These are phyloP conservation scores for Colletotrichum siamense DNA, from an alignment of 2,329 filamentous ascomycete genomes.

Conservation along the genomic window DNA sequence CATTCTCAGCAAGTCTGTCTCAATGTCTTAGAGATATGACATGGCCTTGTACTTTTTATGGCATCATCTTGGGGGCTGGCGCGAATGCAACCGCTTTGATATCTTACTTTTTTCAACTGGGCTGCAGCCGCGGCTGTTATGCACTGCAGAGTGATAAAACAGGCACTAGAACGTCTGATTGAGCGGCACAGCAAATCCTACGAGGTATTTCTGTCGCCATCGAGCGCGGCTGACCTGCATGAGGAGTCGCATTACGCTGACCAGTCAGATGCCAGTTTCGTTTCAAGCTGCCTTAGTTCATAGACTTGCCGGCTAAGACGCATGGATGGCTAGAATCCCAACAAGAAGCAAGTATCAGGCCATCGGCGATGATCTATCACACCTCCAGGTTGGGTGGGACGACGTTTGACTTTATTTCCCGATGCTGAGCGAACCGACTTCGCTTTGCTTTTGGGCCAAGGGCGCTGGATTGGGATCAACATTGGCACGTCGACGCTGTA, in stretches of 20 bases:
- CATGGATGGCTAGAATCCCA: neutral
- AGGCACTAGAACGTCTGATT: neutral
- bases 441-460: neutral
- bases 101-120: neutral
- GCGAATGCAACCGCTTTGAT: neutral
- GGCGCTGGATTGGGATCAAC: neutral
- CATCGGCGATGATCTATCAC: neutral
- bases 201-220: neutral
- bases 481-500: neutral
- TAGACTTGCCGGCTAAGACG: neutral
- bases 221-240: neutral
- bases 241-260: neutral
- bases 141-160: neutral
- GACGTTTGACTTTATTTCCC: neutral
- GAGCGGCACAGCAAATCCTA: neutral
- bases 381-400: neutral
- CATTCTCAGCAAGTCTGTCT: neutral
- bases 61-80: neutral
- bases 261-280: neutral
- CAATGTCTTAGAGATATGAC: neutral
- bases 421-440: neutral
- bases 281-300: neutral
- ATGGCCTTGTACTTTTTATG: neutral
- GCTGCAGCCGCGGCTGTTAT: neutral
- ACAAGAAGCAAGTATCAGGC: neutral